Evolutionary conservation across 2,329 filamentous ascomycete genomes (phyloP), one percentile per base, ranked within the genome.

Genomic region (Diaporthe eres): DNA sequence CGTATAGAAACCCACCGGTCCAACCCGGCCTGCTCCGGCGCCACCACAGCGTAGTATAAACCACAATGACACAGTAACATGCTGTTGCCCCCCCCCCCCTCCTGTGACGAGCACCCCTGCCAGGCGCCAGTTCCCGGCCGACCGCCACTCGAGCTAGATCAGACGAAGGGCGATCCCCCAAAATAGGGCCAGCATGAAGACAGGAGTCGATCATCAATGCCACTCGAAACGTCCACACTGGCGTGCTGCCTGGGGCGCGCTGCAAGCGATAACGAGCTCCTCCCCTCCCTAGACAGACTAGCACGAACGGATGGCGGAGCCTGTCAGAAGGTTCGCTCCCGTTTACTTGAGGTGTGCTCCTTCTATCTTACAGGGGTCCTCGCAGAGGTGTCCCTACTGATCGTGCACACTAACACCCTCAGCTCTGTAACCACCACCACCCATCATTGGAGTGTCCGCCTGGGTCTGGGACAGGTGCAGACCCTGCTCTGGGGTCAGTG

Each of bases 141-240:
- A n/a, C 44, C 47, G 53, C 31, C 15, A 10, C 37, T 28, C 34
- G 15, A 55, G 4, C 28, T 15, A 42, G 65, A 70, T 70, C 65
- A 70, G 65, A 70, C 49, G 49, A 49, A 47, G 28, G 47, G 47
- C 17, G 65, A 68, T 68, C 47, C 9, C 47, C 31, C 39, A 47
- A 65, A 47, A 68, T 53, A 68, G 5, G 12, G 15, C 34, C 47
- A 55, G 65, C 65, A 70, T 70, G 65, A 70, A 28, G 65, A 55
- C 65, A 70, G 65, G 65, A 34, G 47, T 55, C 65, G 65, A 70
- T 55, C 65, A 70, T 70, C n/a, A 70, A 70, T 70, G 65, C 65
- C 65, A 55, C 65, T 42, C 65, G 65, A 70, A 55, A 70, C 65
- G 49, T 39, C 55, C n/a, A 55, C 34, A 12, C 13, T 4, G 22